Percentiles rank a stretch among this genome's conserved stretches.
Conservation (phyloP, 331 rosid species). For the Acacia concinna region DNA sequence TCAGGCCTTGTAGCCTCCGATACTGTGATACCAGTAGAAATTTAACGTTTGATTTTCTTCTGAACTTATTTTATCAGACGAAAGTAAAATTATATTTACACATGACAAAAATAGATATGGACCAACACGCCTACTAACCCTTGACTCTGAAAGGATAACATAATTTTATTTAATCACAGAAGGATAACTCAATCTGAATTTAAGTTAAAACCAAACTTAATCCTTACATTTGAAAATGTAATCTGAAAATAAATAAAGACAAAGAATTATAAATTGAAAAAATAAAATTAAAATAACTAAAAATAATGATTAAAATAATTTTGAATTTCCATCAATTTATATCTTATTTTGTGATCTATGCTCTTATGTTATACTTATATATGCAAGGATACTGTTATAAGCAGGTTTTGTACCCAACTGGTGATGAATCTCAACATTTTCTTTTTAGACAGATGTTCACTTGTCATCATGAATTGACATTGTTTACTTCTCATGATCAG, state of each 20-base stretch:
- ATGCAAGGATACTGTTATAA: background rate
- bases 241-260: background rate
- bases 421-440: background rate
- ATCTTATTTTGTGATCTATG: background rate
- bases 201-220: background rate
- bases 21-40: too few species aligned
- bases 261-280: background rate
- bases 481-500: conserved; percentile 47
- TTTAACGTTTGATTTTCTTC: background rate
- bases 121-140: too few species aligned
- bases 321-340: background rate
- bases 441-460: conserved; percentile 21
- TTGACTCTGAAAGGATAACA: too few species aligned
- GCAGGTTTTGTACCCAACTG: background rate
- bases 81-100: too few species aligned
- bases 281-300: background rate
- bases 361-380: background rate
- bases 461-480: conserved; percentile 1
- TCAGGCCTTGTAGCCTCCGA: too few species aligned
- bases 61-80: background rate
- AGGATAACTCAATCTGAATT: background rate
- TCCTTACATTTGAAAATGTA: background rate
- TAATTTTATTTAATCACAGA: background rate
- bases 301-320: background rate
- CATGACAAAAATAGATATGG: too few species aligned